A percentile compares a stretch with the other conserved stretches of the same genome.
Conservation (phyloP, 805 yeast genomes). For the Kodamaea kakaduensis region DNA sequence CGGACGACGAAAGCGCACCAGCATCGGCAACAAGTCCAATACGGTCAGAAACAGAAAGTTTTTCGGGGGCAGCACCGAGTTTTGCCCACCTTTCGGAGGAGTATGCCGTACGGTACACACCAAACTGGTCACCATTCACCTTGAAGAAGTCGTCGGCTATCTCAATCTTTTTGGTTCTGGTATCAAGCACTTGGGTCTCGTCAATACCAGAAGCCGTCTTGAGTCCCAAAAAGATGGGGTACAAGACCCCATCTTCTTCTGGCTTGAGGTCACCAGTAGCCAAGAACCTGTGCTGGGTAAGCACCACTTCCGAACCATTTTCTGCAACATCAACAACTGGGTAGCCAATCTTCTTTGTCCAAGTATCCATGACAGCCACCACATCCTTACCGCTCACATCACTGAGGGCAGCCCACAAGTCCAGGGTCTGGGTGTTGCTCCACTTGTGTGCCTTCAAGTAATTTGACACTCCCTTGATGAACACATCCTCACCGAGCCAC, state of each 20-base stretch:
- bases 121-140: constrained; percentile 69
- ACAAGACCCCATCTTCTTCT: constrained; percentile 65
- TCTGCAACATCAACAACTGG: constrained; percentile 70
- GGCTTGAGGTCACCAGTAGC: constrained; percentile 73
- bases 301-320: constrained; percentile 43
- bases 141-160: constrained; percentile 56
- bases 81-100: constrained; percentile 64
- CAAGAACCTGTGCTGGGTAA: constrained; percentile 71
- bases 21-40: constrained; percentile 82
- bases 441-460: constrained; percentile 73
- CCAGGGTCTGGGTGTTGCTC: constrained; percentile 73
- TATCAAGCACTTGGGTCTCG: constrained; percentile 52
- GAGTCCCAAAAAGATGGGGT: constrained; percentile 68
- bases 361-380: constrained; percentile 65
- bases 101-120: constrained; percentile 73
- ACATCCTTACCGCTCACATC: constrained; percentile 73
- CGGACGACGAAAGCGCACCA: constrained; percentile 65
- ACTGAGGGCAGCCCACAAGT: constrained; percentile 70
- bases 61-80: constrained; percentile 59
- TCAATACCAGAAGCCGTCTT: constrained; percentile 58
- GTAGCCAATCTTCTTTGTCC: constrained; percentile 79
- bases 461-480: constrained; percentile 74
- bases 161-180: constrained; percentile 37
- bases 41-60: constrained; percentile 70
- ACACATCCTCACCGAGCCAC: constrained; percentile 75